Evolutionary conservation across 805 yeast species (phyloP), one percentile per base, ranked within the genome.

Genomic region (Torulaspora indica): DNA sequence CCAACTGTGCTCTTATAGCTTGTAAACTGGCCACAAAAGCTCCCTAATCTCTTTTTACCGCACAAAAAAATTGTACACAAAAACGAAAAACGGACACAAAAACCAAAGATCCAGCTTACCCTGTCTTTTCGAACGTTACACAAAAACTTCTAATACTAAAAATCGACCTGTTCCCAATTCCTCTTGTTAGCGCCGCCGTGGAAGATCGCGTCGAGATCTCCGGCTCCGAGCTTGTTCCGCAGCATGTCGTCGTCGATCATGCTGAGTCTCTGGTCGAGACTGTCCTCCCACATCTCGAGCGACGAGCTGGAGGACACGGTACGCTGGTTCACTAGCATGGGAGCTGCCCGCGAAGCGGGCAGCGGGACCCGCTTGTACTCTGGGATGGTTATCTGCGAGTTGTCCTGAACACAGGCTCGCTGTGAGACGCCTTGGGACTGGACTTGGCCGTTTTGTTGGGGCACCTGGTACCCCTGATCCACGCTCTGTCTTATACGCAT

Each of bases 401-500:
- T 57, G 45, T 51, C 55, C 46, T 48, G 60, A 22, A 49, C 53
- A 35, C 48, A 53, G 31, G 28, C 43, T 12, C 28, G 28, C 10
- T 20, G 22, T 20, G 22, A 20, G 5, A 20, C 22, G 22, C 22
- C 22, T 47, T 53, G 31, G 45, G 28, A 48, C 30, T 18, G 46
- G 29, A 17, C 22, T 8, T 22, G 43, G 13, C 23, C 33, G 14
- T 38, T 28, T 13, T 31, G 24, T 7, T 38, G 41, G 22, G 54
- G 57, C 8, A 46, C 46, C 18, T 42, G 47, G 58, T 81, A 81
- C 1, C 89, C 89, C 35, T 80, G 79, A 27, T 76, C 70, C 3
- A 83, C 78, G 2, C 83, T 72, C 53, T 81, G 80, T 56, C 91
- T 74, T 46, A 84, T 77, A 49, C 87, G 72, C 87, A 81, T 82